Conservation (phyloP, 2,329 filamentous ascomycete genomes). For the Aquanectria penicillioides region DNA sequence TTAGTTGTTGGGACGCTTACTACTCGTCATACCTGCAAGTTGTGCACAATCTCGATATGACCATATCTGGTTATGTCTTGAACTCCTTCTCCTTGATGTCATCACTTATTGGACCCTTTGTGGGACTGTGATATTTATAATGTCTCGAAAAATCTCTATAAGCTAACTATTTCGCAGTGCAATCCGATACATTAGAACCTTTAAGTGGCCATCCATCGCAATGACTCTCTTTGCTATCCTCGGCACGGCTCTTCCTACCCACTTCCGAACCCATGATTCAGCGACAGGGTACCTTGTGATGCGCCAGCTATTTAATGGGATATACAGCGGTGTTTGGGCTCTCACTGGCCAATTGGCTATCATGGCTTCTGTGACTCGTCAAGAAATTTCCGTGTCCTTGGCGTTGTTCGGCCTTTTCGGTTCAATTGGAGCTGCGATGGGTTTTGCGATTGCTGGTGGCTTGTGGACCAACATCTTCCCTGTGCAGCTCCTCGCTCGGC, state of each 20-base stretch:
- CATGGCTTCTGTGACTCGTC: conserved; percentile 43
- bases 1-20: conserved; percentile 58
- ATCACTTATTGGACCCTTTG: conserved; percentile 55
- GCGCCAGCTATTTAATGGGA: conserved; percentile 64
- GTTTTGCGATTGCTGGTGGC: conserved; percentile 43
- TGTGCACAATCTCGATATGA: conserved; percentile 52
- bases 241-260: conserved; percentile 54
- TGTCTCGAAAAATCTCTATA: neutral
- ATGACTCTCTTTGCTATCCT: conserved; percentile 53
- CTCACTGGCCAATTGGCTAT: conserved; percentile 41
- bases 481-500: conserved; percentile 58
- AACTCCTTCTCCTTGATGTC: conserved; percentile 59
- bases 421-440: conserved; percentile 46
- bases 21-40: conserved; percentile 63
- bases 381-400: conserved; percentile 46
- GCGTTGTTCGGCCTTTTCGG: conserved; percentile 44
- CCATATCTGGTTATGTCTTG: conserved; percentile 53
- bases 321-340: conserved; percentile 61
- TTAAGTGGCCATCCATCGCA: conserved; percentile 54
- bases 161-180: conserved; percentile 6
- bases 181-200: conserved; percentile 33
- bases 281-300: conserved; percentile 60
- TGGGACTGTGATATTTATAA: conserved; percentile 49
- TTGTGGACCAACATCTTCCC: conserved; percentile 46
- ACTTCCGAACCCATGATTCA: conserved; percentile 51